phyloP scores from a whole-genome alignment of 1,284 basidiomycete genomes.

The Wolfiporia cocos region DNA sequence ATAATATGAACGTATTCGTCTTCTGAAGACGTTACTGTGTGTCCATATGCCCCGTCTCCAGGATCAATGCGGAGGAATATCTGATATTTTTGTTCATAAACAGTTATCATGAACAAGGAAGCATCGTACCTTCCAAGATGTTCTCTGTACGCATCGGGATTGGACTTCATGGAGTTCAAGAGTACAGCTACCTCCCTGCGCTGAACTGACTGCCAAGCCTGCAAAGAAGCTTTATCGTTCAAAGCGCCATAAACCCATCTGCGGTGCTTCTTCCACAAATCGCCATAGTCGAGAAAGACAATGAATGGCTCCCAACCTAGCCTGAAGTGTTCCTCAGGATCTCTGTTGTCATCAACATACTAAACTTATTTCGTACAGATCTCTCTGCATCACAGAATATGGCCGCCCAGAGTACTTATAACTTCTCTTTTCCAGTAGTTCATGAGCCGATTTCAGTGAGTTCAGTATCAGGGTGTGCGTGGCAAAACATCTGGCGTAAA shows the following conservation, averaged over 20 bases:
- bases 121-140: conserved; percentile 14
- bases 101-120: not conserved
- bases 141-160: conserved; percentile 11
- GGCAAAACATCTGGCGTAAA: not conserved
- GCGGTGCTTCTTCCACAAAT: conserved; percentile 17
- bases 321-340: too few relatives aligned
- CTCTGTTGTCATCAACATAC: conserved; percentile 1
- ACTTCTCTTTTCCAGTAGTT: conserved; percentile 15
- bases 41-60: conserved; percentile 2
- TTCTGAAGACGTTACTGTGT: not conserved
- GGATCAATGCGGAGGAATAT: not conserved
- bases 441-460: conserved; percentile 10
- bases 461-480: conserved; percentile 13
- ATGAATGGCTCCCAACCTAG: too few relatives aligned
- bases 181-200: conserved; percentile 13
- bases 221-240: conserved; percentile 8
- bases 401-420: conserved; percentile 14
- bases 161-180: conserved; percentile 10
- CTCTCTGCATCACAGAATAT: not conserved
- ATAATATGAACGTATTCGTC: not conserved
- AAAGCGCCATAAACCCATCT: conserved; percentile 19
- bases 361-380: not conserved
- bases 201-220: conserved; percentile 11
- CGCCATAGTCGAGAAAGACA: conserved; percentile 15
- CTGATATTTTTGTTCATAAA: not conserved